Base-by-base conservation (phyloP, 495 filamentous ascomycete species). In the Jackrogersella minutella region DNA sequence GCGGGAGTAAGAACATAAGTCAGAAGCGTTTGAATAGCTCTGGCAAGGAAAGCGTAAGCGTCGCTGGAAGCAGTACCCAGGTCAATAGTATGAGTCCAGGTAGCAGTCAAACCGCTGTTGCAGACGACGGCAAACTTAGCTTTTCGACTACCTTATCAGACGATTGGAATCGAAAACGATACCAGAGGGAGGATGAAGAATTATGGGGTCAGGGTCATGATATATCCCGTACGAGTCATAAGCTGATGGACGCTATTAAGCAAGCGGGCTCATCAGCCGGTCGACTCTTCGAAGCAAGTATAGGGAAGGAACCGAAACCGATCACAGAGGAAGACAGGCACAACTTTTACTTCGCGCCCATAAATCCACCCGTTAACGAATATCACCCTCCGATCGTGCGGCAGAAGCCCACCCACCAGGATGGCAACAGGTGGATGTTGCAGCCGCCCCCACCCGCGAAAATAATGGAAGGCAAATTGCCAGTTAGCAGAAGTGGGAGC, bases 371-470 rank as follows among this genome's bases (percentile, higher is more conserved):
- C 8, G 87, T 96, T 63, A 95, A 95, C 74, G 91, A 96, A 64
- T 83, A 91, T 30, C 91, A 96, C 70, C 92, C 93, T 8, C 91
- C 93, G 8, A 89, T 94, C 52, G 92, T 96, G 50, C 90, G 91
- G 73, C 88, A 87, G 62, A 85, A 81, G 40, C 90, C 91, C 5
- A 76, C 81, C 14, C 85, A 87, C 71, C 83, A 81, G 50, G 86
- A 86, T 21, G 90, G 89, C 53, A 88, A 87, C n/a, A 78, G 79
- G 68, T 97, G 93, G 93, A 95, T 97, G 92, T 79, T 96, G 30
- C 91, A 94, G 74, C 93, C 93, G 2, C 92, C 92, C 2, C 93
- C 93, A 34, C 85, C 84, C 49, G 91, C 93, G 14, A 90, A 86
- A 69, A 79, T 97, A 46, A 97, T 97, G 93, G 89, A 88, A 66